A percentile compares a stretch with the other conserved stretches of the same genome.
Conservation (phyloP, 2,329 filamentous ascomycete genomes). For the Sarocladium oryzae region DNA sequence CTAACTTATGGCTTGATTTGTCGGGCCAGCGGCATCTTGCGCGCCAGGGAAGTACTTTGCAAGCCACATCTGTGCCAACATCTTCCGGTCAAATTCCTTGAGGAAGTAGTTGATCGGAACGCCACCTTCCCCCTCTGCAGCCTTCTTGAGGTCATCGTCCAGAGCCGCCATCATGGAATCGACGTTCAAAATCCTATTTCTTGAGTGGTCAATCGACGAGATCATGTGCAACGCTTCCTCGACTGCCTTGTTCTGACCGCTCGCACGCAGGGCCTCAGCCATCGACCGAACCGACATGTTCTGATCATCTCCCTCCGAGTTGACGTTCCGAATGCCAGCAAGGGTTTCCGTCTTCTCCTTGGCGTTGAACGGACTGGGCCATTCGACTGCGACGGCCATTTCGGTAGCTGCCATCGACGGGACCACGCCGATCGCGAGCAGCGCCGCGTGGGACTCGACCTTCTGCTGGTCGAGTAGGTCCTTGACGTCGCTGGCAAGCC, state of each 20-base stretch:
- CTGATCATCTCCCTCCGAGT: background rate
- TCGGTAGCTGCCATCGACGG: background rate
- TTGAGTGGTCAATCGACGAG: constrained; percentile 7
- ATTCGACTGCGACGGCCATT: background rate
- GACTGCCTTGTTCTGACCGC: background rate
- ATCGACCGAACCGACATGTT: background rate
- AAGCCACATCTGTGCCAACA: constrained; percentile 16
- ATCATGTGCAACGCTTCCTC: constrained; percentile 8
- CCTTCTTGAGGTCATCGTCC: constrained; percentile 14
- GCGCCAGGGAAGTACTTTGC: constrained; percentile 15
- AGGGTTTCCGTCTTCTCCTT: background rate
- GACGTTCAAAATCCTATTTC: constrained; percentile 13
- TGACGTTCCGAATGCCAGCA: background rate
- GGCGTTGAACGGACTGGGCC: background rate
- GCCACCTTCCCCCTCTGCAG: constrained; percentile 1
- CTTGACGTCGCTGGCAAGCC: constrained; percentile 12
- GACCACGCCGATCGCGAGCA: constrained; percentile 13
- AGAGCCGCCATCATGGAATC: constrained; percentile 15
- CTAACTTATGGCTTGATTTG: too few relatives aligned
- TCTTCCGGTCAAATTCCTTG: constrained; percentile 14
- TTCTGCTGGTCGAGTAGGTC: constrained; percentile 15
- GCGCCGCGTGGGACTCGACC: constrained; percentile 12
- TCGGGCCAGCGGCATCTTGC: too few relatives aligned
- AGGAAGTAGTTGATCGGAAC: constrained; percentile 16
- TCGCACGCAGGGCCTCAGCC: background rate